phyloP scores from a whole-genome alignment of 1,139 yeast species.

The Zhuliangozyma blackwelliae region DNA sequence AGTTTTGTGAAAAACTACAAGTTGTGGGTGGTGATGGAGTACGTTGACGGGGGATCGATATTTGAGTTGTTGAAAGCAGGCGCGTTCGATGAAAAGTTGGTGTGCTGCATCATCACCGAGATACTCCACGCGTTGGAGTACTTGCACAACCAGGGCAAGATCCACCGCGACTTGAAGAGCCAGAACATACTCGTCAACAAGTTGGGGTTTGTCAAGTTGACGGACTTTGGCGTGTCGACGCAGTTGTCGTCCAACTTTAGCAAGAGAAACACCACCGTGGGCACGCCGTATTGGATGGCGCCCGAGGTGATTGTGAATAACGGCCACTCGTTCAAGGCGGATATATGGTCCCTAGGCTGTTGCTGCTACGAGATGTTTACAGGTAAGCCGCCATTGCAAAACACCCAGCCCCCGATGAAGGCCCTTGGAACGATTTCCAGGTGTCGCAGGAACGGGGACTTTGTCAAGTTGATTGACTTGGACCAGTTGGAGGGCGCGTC shows the following conservation, averaged over 20 bases:
- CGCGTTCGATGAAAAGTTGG: conserved; percentile 43
- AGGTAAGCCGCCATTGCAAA: conserved; percentile 80
- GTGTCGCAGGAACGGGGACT: conserved; percentile 31
- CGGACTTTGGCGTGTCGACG: conserved; percentile 95
- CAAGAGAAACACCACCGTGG: conserved; percentile 85
- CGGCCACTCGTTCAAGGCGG: conserved; percentile 86
- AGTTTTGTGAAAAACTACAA: conserved; percentile 77
- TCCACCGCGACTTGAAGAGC: conserved; percentile 83
- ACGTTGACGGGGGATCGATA: conserved; percentile 78
- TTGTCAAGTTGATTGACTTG: conserved; percentile 27
- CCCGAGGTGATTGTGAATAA: conserved; percentile 91
- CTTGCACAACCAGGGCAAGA: conserved; percentile 72
- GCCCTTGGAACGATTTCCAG: conserved; percentile 53
- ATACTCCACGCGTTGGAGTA: conserved; percentile 66
- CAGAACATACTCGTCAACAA: conserved; percentile 72
- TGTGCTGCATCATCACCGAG: conserved; percentile 56
- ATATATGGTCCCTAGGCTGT: conserved; percentile 94
- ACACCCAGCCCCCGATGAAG: conserved; percentile 70
- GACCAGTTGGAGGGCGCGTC: conserved; percentile 19
- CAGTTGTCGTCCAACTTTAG: conserved; percentile 77
- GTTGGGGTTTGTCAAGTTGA: conserved; percentile 78
- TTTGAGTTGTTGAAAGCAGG: conserved; percentile 64
- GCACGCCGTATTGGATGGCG: conserved; percentile 99
- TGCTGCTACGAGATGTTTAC: conserved; percentile 80
- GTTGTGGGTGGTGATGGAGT: conserved; percentile 86